A percentile compares a stretch with the other conserved stretches of the same genome.
Conservation (phyloP, 202 grass and related monocot genomes). For the Zizania palustris region DNA sequence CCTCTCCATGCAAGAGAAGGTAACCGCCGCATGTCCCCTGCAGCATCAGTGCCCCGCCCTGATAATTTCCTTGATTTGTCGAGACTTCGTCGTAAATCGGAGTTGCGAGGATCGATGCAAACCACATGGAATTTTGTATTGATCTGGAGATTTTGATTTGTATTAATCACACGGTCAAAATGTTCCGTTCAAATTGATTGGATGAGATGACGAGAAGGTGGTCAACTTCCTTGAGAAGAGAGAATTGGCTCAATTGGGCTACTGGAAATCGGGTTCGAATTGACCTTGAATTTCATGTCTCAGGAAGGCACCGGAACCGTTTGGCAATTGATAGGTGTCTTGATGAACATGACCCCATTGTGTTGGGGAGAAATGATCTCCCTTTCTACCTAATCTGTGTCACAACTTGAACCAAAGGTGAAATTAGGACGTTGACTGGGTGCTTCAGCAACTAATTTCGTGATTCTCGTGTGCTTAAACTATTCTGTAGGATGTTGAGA, state of each 20-base stretch:
- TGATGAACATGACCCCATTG: neutral
- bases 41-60: too few relatives aligned
- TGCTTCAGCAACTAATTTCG: neutral
- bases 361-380: neutral
- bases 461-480: neutral
- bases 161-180: neutral
- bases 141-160: neutral
- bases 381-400: neutral
- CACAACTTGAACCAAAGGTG: neutral
- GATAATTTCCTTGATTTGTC: neutral
- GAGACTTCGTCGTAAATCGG: neutral
- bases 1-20: slow-evolving; percentile 61
- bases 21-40: neutral
- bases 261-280: neutral
- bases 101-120: too few relatives aligned
- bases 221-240: neutral
- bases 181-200: neutral
- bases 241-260: neutral
- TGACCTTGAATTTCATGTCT: neutral
- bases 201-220: neutral
- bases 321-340: neutral
- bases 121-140: neutral
- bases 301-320: neutral
- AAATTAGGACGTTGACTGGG: neutral
- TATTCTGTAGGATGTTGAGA: neutral